phyloP scores from a whole-genome alignment of 1,139 yeast species.

The Yamadazyma triangularis region DNA sequence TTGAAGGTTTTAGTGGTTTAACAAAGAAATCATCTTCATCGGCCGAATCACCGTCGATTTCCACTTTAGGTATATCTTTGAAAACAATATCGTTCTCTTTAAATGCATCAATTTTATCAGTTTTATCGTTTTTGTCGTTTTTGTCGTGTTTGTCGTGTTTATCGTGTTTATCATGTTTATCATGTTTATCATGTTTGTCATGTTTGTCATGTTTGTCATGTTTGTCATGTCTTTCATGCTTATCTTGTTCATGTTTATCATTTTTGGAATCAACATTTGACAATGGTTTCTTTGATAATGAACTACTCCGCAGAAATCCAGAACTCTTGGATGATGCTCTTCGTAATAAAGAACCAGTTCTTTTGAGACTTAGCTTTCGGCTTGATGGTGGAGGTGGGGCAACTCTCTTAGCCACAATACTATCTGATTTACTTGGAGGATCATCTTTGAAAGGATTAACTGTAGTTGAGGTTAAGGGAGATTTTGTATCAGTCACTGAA shows the following conservation, averaged over 20 bases:
- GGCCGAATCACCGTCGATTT: constrained; percentile 35
- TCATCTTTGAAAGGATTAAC: constrained; percentile 25
- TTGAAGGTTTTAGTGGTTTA: constrained; percentile 31
- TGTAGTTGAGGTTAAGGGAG: constrained; percentile 40
- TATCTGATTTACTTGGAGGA: constrained; percentile 11
- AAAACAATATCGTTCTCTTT: constrained; percentile 67
- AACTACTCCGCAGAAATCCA: constrained; percentile 6
- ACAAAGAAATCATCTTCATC: constrained; percentile 65
- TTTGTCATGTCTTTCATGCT: too few species aligned
- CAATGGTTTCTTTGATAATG: constrained; percentile 15
- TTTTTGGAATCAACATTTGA: too few species aligned
- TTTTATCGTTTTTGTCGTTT: too few species aligned
- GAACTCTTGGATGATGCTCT: constrained; percentile 8
- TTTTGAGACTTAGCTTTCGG: constrained; percentile 9
- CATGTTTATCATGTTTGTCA: too few species aligned
- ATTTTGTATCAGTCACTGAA: constrained; percentile 26
- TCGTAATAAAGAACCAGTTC: constrained; percentile 8
- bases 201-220: too few species aligned
- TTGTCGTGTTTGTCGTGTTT: too few species aligned
- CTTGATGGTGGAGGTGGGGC: constrained; percentile 72
- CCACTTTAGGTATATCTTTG: constrained; percentile 63
- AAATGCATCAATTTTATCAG: constrained; percentile 38
- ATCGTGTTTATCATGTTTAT: too few species aligned
- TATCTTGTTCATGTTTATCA: too few species aligned
- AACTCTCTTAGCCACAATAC: constrained; percentile 57